Base-by-base conservation (phyloP, 768 basidiomycete species). In the Filobasidium wieringae region DNA sequence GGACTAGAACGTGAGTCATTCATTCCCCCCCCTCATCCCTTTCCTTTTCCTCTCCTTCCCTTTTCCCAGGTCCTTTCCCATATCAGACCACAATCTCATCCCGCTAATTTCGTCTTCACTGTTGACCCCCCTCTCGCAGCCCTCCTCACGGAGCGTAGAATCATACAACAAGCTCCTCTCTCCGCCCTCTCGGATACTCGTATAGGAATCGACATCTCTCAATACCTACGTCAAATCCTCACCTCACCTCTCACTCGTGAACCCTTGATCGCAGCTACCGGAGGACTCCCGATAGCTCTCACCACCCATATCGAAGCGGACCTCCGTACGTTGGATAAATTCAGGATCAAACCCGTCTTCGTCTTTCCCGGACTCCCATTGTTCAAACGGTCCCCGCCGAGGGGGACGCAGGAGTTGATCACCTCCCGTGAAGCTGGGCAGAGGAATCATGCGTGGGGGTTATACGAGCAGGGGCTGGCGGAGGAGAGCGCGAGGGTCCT, bases 301-400 rank as follows among this genome's bases (percentile, higher is more conserved):
- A 85, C 84, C 8, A 51, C 65, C 1, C 63, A 71, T 22, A 88
- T 99, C 72, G 92, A 96, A 76, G 79, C 83, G 36, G 92, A 99
- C 78, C 79, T 97, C 45, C 86, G 92, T 49, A 78, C 81, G 14
- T 84, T 97, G 69, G 91, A 95, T 79, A 85, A 84, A 75, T 78
- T 87, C 32, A 84, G 81, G 64, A 96, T 99, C 79, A 95, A 93
- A 72, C 95, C 95, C 22, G 89, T 99, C n/a, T 93, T 99, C 67
- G 88, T 99, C 51, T 97, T 97, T 75, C 83, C 88, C 15, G 95
- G 95, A 4, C 78, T 99, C 31, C 77, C 82, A 1, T 86, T 88
- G 0, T 83, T 83, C 65, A 84, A 83, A 62, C 82, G 85, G 56
- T 80, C 79, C 77, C 86, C 86, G 73, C 79, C 79, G 11, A 79